A percentile compares a stretch with the other conserved stretches of the same genome.
These are phyloP conservation scores for Lactuca sativa DNA, from an alignment of 129 eudicot genomes.

Conservation along the genomic window DNA sequence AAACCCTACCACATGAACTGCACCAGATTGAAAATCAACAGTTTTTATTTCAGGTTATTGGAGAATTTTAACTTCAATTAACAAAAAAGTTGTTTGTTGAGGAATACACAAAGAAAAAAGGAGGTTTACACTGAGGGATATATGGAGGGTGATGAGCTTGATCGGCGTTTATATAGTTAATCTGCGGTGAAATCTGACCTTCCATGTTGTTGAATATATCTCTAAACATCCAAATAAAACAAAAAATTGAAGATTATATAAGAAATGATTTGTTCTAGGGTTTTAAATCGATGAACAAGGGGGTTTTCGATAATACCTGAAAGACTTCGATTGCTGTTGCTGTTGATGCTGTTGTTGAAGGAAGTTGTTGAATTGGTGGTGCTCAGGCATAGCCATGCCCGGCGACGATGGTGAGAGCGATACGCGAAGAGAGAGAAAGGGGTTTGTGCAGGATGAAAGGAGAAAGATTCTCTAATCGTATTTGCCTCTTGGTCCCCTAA, in stretches of 20 bases:
- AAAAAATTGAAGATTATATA: neutral
- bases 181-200: slow-evolving; percentile 53
- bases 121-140: slow-evolving; percentile 64
- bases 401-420: slow-evolving; percentile 12
- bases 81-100: neutral
- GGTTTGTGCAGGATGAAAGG: slow-evolving; percentile 18
- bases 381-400: slow-evolving; percentile 57
- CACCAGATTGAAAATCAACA: slow-evolving; percentile 17
- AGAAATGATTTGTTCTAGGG: slow-evolving; percentile 35
- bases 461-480: slow-evolving; percentile 21
- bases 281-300: slow-evolving; percentile 17
- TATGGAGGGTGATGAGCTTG: slow-evolving; percentile 79
- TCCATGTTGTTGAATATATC: slow-evolving; percentile 53
- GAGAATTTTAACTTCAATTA: slow-evolving; percentile 3
- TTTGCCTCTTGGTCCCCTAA: slow-evolving; percentile 43
- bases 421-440: slow-evolving; percentile 4
- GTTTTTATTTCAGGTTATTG: neutral
- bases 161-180: slow-evolving; percentile 49
- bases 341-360: slow-evolving; percentile 44
- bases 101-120: neutral
- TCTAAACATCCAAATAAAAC: slow-evolving; percentile 34
- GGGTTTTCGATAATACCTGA: slow-evolving; percentile 40
- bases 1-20: slow-evolving; percentile 78
- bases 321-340: slow-evolving; percentile 45
- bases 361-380: slow-evolving; percentile 40